Conservation (phyloP, 257 asterid genomes). For the Scutellaria minor region DNA sequence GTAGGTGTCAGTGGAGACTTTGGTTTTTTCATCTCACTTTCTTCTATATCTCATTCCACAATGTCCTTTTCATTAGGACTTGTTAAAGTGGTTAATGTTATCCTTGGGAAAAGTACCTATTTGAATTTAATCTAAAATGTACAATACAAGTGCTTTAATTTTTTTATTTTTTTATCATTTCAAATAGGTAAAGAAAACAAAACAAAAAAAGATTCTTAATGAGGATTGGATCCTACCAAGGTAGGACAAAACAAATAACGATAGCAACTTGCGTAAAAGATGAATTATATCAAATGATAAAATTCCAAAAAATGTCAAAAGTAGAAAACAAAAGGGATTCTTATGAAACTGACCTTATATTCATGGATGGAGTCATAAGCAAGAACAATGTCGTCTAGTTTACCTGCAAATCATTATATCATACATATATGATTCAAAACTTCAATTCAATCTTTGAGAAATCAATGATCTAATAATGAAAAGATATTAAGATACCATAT, state of each 20-base stretch:
- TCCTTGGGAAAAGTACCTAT: no score
- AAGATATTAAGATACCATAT: constrained; percentile 46
- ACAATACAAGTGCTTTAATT: no score
- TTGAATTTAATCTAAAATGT: no score
- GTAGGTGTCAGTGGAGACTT: no score
- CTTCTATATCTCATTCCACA: no score
- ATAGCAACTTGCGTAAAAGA: neutral
- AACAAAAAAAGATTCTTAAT: no score
- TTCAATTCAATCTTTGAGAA: no score
- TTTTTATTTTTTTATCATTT: no score
- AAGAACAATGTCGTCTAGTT: constrained; percentile 76
- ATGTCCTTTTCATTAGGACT: no score
- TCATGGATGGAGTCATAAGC: constrained; percentile 63
- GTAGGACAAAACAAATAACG: neutral
- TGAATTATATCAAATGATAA: neutral
- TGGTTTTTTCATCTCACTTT: no score
- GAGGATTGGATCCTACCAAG: neutral
- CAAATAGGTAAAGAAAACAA: no score
- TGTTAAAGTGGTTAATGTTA: no score
- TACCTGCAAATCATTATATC: constrained; percentile 50
- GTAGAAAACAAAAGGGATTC: neutral
- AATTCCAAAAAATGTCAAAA: neutral
- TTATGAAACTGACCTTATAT: constrained; percentile 62
- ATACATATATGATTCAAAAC: neutral
- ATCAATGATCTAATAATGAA: neutral